Evolutionary conservation across 139 green algal species (phyloP), one percentile per base, ranked within the genome.

Genomic region (Asterochloris erici): DNA sequence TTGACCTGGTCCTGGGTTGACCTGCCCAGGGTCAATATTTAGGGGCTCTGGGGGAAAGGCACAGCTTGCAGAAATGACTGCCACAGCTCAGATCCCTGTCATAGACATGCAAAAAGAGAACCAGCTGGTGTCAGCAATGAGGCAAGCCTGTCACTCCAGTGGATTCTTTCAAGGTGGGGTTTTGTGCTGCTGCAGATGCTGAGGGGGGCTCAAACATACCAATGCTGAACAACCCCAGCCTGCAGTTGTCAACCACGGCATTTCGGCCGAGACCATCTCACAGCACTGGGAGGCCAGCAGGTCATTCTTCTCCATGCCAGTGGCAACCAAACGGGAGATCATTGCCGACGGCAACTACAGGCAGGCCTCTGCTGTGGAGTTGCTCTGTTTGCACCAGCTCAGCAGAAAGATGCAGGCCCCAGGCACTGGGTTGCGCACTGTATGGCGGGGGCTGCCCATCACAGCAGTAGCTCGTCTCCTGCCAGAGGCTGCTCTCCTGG

Each of bases 201-300:
- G 16, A 38, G n/a, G 28, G 27, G 11, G 47, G 14, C 24, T 68
- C 0, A 73, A 26, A 71, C 6, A 63, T 0, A 27, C 9, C 23
- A 66, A 17, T 11, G 9, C 27, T 29, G 19, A 64, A 23, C 27
- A 54, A 27, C 73, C n/a, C 6, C 38, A 6, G 38, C 38, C n/a
- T n/a, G 61, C 91, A 94, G 87, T 98, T 2, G 73, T 16, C 10
- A 92, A 93, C 63, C 94, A 99, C 79, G 95, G 93, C 77, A 82
- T 98, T 26, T 27, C 86, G 0, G 9, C 88, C 61, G 13, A 81
- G 1, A 78, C 98, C 10, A 26, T 97, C 10, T 77, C 88, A 10
- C 79, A 81, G 0, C 79, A 91, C 10, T 93, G 95, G 29, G 76
- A 81, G 4, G 75, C 91, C 78, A 90, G 91, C 29, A 84, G 81